phyloP scores from a whole-genome alignment of 345 rosid species.

The Eucalyptus sp. region DNA sequence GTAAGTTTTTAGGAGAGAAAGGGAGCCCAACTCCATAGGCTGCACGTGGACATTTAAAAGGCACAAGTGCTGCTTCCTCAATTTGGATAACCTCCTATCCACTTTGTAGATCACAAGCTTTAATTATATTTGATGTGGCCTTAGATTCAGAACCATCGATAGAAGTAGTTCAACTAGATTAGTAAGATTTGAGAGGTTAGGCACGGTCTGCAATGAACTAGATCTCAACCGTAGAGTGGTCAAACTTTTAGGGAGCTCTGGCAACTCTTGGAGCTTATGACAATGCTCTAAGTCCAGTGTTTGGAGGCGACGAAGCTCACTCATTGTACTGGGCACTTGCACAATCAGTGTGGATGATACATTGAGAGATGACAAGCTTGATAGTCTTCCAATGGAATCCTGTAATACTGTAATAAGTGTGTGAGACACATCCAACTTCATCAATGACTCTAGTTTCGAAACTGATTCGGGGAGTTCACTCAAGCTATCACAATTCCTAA shows the following conservation, averaged over 20 bases:
- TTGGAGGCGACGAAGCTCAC: not conserved
- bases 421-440: not conserved
- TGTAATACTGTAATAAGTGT: not conserved
- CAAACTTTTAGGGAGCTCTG: not conserved
- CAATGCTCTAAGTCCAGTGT: not conserved
- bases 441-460: not conserved
- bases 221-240: not conserved
- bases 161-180: not conserved
- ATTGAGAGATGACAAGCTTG: not conserved
- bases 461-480: not conserved
- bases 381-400: not conserved
- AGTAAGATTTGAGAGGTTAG: not conserved
- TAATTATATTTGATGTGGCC: not conserved
- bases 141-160: not conserved
- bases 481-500: not conserved
- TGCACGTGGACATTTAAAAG: not conserved
- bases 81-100: not conserved
- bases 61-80: not conserved
- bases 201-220: not conserved
- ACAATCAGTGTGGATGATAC: not conserved
- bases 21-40: not conserved
- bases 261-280: not conserved
- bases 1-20: not conserved
- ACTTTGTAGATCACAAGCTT: not conserved
- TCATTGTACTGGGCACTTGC: not conserved